A percentile compares a stretch with the other conserved stretches of the same genome.
phyloP scores from a whole-genome alignment of 257 asterid species.

The Scutellaria baicalensis region DNA sequence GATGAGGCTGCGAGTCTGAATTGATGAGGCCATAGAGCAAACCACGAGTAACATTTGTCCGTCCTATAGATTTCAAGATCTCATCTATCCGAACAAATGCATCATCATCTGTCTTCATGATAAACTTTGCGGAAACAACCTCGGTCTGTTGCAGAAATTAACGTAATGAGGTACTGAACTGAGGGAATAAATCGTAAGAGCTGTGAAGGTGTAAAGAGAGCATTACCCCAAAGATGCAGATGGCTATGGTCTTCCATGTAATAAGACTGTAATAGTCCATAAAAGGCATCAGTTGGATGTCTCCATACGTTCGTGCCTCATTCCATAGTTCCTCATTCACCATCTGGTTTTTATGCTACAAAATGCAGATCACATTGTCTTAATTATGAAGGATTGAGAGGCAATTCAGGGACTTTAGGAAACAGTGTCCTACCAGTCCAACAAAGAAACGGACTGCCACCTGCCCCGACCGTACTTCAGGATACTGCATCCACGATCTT shows the following conservation, averaged over 20 bases:
- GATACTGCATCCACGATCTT: constrained; percentile 98
- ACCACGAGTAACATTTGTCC: constrained; percentile 48
- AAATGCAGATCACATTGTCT: not conserved
- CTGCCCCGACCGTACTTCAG: constrained; percentile 69
- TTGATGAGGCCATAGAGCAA: constrained; percentile 92
- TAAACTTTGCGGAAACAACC: constrained; percentile 68
- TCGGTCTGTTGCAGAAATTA: constrained; percentile 70
- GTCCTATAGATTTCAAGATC: constrained; percentile 54
- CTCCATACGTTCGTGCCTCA: constrained; percentile 80
- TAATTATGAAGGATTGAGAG: not conserved
- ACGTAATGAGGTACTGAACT: constrained; percentile 29
- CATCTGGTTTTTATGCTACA: constrained; percentile 95
- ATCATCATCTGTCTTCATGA: constrained; percentile 99
- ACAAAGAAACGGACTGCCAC: constrained; percentile 97
- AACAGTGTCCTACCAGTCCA: constrained; percentile 58
- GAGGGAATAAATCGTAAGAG: constrained; percentile 9
- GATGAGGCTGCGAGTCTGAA: constrained; percentile 77
- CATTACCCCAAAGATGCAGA: constrained; percentile 88
- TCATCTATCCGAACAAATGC: constrained; percentile 97
- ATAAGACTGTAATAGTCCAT: constrained; percentile 91
- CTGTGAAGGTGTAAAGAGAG: constrained; percentile 26
- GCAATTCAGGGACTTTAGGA: not conserved
- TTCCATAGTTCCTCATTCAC: constrained; percentile 97
- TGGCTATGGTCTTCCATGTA: constrained; percentile 90
- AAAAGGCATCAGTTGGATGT: constrained; percentile 94